Conservation (phyloP, 2,329 filamentous ascomycete genomes). For the Ambrosiella xylebori region DNA sequence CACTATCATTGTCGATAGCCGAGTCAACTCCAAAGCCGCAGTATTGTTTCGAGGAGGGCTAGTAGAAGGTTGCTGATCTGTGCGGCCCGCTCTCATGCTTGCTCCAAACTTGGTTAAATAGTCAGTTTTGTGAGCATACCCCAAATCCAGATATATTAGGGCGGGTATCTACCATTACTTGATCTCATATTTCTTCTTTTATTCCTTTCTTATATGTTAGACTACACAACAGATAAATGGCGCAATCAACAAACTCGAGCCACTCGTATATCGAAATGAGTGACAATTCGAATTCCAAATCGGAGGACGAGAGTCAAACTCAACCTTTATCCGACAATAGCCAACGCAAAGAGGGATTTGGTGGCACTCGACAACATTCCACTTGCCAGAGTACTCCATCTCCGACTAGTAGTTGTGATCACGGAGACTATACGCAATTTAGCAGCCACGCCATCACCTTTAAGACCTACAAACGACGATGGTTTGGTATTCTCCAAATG, state of each 20-base stretch:
- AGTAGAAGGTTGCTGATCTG: too few relatives aligned
- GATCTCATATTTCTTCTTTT: background rate
- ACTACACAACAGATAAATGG: background rate
- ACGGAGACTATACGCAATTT: background rate
- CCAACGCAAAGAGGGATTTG: constrained; percentile 2
- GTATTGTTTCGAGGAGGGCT: too few relatives aligned
- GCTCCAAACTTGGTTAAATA: too few relatives aligned
- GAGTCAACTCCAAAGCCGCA: too few relatives aligned
- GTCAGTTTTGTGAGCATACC: too few relatives aligned
- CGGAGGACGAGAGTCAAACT: background rate
- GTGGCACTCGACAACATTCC: background rate
- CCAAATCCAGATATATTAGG: background rate
- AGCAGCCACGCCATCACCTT: constrained; percentile 16
- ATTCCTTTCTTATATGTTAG: background rate
- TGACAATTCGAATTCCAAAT: background rate
- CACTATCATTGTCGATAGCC: too few relatives aligned
- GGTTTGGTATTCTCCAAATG: constrained; percentile 72
- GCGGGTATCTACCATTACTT: background rate
- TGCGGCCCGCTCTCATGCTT: too few relatives aligned
- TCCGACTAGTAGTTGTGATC: constrained; percentile 3
- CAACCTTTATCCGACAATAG: constrained; percentile 1
- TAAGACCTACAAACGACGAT: constrained; percentile 60
- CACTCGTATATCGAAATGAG: constrained; percentile 9
- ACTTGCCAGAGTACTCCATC: background rate
- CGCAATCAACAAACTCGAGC: background rate